phyloP scores from a whole-genome alignment of 2,329 filamentous ascomycete genomes.

The Raffaelea ambrosiae region DNA sequence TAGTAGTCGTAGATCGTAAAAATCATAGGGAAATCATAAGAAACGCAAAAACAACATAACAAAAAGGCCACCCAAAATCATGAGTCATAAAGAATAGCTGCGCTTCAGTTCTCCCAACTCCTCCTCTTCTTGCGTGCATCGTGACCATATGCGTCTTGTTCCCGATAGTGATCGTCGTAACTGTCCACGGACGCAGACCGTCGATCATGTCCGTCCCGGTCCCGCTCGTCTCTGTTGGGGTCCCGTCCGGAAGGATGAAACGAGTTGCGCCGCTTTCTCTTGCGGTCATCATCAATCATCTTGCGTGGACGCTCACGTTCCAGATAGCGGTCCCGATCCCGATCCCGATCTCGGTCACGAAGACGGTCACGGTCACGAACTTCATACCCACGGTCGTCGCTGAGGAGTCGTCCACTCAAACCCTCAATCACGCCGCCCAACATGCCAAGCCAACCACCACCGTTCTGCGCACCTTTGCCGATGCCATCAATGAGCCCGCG shows the following conservation, averaged over 20 bases:
- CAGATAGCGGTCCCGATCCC: constrained; percentile 7
- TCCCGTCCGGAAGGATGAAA: neutral
- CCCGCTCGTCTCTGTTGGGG: neutral
- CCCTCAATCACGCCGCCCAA: constrained; percentile 19
- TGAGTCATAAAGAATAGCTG: neutral
- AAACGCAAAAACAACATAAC: no score
- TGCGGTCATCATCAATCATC: constrained; percentile 12
- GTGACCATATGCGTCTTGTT: neutral
- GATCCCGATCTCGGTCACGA: constrained; percentile 4
- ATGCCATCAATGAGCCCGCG: constrained; percentile 21
- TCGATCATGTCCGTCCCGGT: neutral
- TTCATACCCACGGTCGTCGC: neutral
- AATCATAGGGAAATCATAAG: no score
- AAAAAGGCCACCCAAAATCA: no score
- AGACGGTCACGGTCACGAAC: no score
- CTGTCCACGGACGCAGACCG: neutral
- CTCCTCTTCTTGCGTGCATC: constrained; percentile 6
- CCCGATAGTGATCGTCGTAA: neutral
- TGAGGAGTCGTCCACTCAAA: constrained; percentile 6
- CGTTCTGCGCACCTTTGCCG: constrained; percentile 9
- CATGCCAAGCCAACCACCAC: constrained; percentile 17
- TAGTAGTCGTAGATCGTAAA: no score
- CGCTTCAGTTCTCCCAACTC: constrained; percentile 6
- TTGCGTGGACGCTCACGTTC: no score
- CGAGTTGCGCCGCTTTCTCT: constrained; percentile 11